Evolutionary conservation across 768 basidiomycete species (phyloP), one percentile per base, ranked within the genome.

Genomic region (Lentinus tigrinus): DNA sequence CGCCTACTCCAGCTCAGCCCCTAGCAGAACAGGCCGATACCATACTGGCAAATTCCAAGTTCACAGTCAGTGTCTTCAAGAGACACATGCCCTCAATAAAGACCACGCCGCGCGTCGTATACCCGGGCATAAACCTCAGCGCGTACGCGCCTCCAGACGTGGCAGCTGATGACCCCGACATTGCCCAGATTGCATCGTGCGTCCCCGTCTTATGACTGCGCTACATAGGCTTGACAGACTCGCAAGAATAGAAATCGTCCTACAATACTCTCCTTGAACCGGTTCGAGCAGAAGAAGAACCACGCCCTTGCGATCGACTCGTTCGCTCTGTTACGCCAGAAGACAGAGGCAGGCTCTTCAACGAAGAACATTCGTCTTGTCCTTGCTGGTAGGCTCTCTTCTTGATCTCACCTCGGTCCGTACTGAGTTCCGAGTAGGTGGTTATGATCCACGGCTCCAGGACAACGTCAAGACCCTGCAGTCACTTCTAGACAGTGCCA

Each of bases 281-380:
- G 96, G 2, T 98, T 96, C 68, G 97, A 99, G 73, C 84, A 81
- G 66, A 98, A 98, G 78, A 99, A 99, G 75, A 96, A 98, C 64
- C 81, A 80, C 0, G 82, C 82, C 1, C 78, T 99, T 2, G 97
- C 95, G 0, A 77, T 98, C 6, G 74, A 85, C 42, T 77, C 95
- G 0, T 98, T 95, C 66, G 85, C 89, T 1, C 71, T 74, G 13
- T 70, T 93, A 37, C 73, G 74, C 40, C 72, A 70, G 43, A 69
- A 63, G 16, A 51, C 72, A 13, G 54, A 58, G 6, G 16, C 24
- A 28, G 46, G 64, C 58, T 24, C 34, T 9, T 19, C 56, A 58
- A 1, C 52, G 61, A 69, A 10, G 69, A 49, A 73, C 8, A 67
- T 89, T 23, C 84, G 93, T 11, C 83, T 97, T 1, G 85, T 97